phyloP scores from a whole-genome alignment of 306 rosid genomes.

The Malus domestica region ASM211411v1 NC_041801.1:16210501-16211000 shows the following conservation, averaged over 20 bases:
- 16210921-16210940: constrained; percentile 38
- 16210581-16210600: not conserved
- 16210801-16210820: too few species aligned
- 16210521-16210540: too few species aligned
- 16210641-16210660: constrained; percentile 62
- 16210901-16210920: constrained; percentile 39
- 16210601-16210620: not conserved
- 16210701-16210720: constrained; percentile 50
- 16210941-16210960: constrained; percentile 38
- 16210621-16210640: constrained; percentile 25
- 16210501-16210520: too few species aligned
- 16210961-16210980: constrained; percentile 53
- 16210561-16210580: not conserved
- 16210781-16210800: not conserved
- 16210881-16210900: constrained; percentile 62
- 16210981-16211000: constrained; percentile 40
- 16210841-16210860: too few species aligned
- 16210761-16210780: constrained; percentile 19
- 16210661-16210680: constrained; percentile 65
- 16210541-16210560: too few species aligned
- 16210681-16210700: constrained; percentile 60
- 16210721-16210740: constrained; percentile 57
- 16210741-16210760: constrained; percentile 44
- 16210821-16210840: too few species aligned
- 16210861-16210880: constrained; percentile 26